A percentile compares a stretch with the other conserved stretches of the same genome.
Conservation (phyloP, 2,329 filamentous ascomycete genomes). For the Aspergillus tamarii region DNA sequence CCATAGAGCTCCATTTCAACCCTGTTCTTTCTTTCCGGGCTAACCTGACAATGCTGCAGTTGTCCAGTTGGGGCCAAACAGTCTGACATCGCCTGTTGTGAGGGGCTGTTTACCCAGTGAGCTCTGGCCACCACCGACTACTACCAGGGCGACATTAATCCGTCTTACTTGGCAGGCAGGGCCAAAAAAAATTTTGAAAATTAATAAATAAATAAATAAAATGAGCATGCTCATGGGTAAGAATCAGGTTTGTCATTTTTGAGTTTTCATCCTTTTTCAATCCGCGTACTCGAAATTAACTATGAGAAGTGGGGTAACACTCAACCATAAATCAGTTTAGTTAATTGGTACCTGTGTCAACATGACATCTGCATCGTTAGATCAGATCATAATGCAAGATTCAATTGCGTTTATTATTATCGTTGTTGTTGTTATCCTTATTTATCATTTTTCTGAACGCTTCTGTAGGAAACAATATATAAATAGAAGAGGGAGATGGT, state of each 20-base stretch:
- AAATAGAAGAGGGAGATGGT: background rate
- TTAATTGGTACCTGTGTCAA: background rate
- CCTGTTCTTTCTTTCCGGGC: slow-evolving; percentile 4
- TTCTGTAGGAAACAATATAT: background rate
- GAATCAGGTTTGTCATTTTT: background rate
- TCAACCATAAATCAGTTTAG: background rate
- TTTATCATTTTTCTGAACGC: background rate
- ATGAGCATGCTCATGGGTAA: background rate
- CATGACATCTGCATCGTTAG: background rate
- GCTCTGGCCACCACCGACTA: background rate
- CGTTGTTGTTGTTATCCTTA: background rate
- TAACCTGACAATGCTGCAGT: slow-evolving; percentile 15
- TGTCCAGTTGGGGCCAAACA: slow-evolving; percentile 11
- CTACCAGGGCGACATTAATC: background rate
- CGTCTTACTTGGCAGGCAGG: background rate
- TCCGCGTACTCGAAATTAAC: background rate
- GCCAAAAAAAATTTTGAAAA: background rate
- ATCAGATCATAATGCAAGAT: background rate
- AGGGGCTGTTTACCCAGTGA: background rate
- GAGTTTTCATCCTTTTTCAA: background rate
- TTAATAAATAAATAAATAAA: background rate
- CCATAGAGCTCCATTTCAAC: slow-evolving; percentile 5
- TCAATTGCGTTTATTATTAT: background rate
- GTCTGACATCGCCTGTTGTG: slow-evolving; percentile 10
- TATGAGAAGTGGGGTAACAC: slow-evolving; percentile 6